Evolutionary conservation across 768 basidiomycete species (phyloP).

Genomic region (Tulasnella calospora): DNA sequence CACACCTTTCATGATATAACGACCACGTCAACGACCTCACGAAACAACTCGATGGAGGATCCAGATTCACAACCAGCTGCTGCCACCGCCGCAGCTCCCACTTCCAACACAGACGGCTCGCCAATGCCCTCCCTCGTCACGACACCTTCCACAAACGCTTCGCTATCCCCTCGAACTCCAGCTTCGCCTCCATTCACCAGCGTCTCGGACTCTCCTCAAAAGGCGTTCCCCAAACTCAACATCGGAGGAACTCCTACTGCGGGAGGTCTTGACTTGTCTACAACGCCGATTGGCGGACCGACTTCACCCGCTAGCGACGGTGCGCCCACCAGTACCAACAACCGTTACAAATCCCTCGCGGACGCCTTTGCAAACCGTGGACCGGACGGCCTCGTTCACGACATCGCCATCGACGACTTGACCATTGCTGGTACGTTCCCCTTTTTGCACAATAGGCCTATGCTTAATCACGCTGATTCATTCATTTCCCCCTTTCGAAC

Average conservation of each 20-base stretch:
- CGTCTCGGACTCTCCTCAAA: constrained; percentile 10
- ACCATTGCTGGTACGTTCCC: constrained; percentile 28
- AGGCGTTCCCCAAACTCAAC: constrained; percentile 5
- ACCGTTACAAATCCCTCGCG: constrained; percentile 5
- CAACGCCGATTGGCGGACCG: constrained; percentile 12
- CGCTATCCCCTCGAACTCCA: constrained; percentile 16
- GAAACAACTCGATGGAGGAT: neutral
- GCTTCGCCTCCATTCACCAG: constrained; percentile 5
- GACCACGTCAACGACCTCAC: neutral
- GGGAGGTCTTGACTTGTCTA: neutral
- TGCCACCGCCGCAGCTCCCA: neutral
- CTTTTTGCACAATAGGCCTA: neutral
- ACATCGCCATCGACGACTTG: constrained; percentile 27
- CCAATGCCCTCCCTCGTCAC: constrained; percentile 21
- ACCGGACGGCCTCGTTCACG: neutral
- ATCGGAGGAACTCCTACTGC: neutral
- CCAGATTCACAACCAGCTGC: neutral
- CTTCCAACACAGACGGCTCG: neutral
- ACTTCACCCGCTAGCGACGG: constrained; percentile 10
- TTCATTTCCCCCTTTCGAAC: neutral
- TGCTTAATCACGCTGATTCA: neutral
- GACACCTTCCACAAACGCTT: constrained; percentile 14
- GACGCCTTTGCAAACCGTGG: neutral
- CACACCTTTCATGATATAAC: constrained; percentile 9
- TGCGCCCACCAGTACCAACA: neutral